phyloP scores from a whole-genome alignment of 768 basidiomycete species.

The Tulasnella sp. region DNA sequence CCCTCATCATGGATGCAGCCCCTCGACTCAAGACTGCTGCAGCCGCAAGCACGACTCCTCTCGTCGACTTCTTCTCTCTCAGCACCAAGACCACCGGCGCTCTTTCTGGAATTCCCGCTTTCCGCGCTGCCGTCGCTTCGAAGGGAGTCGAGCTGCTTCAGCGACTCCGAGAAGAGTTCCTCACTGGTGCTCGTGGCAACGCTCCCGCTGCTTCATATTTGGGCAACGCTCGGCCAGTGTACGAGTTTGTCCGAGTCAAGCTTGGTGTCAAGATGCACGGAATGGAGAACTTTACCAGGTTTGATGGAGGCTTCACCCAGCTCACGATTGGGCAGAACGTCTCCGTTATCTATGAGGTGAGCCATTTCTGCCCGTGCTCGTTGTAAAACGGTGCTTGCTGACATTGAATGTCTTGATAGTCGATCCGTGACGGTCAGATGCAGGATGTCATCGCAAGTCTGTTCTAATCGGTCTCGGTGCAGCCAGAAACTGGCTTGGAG shows the following conservation, averaged over 20 bases:
- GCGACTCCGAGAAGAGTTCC: conserved; percentile 54
- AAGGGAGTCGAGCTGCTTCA: conserved; percentile 54
- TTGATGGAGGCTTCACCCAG: conserved; percentile 67
- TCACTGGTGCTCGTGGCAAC: conserved; percentile 60
- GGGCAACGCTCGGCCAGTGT: conserved; percentile 69
- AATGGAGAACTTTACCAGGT: conserved; percentile 65
- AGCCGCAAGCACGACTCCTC: conserved; percentile 58
- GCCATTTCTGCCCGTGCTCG: conserved; percentile 23
- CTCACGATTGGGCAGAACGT: conserved; percentile 71
- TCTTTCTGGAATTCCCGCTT: conserved; percentile 49
- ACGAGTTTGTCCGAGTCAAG: conserved; percentile 72
- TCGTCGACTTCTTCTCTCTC: conserved; percentile 60
- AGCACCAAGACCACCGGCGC: conserved; percentile 40
- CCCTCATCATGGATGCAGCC: conserved; percentile 61
- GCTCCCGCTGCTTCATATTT: conserved; percentile 71
- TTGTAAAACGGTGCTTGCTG: not conserved
- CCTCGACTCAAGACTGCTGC: conserved; percentile 75
- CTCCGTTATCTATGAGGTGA: conserved; percentile 73
- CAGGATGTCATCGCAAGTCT: conserved; percentile 59
- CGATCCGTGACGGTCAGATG: conserved; percentile 72
- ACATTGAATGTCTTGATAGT: conserved; percentile 40
- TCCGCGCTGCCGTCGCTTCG: conserved; percentile 59
- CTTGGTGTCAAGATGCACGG: conserved; percentile 84
- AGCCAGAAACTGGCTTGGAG: not conserved
- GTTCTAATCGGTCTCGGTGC: conserved; percentile 44